Conservation (phyloP, 2,329 filamentous ascomycete species). For the Hymenoscyphus scutula region DNA sequence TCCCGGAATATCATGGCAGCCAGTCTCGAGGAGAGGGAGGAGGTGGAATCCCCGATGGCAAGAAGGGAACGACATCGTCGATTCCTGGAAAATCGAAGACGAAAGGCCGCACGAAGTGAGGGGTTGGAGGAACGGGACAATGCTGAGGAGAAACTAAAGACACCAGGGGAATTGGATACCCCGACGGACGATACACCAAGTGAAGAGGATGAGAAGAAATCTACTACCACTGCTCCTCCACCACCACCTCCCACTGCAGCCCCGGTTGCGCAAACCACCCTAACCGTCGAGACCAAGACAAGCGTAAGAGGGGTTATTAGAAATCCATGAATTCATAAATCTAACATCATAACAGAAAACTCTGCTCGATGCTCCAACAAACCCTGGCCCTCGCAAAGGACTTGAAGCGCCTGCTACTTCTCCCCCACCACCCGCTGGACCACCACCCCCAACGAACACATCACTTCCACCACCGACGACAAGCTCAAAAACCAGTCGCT, state of each 20-base stretch:
- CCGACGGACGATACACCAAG: not conserved
- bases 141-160: not conserved
- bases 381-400: not conserved
- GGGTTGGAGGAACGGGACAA: not conserved
- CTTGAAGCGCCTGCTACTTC: not conserved
- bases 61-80: constrained; percentile 1
- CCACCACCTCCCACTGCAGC: not conserved
- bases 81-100: constrained; percentile 1
- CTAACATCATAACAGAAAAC: not conserved
- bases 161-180: not conserved
- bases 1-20: not conserved
- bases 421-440: not conserved
- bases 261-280: not conserved
- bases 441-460: not conserved
- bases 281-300: not conserved
- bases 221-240: not conserved
- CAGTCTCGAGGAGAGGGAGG: not conserved
- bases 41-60: not conserved
- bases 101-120: not conserved
- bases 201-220: not conserved
- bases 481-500: not conserved
- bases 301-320: not conserved
- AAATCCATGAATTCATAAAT: not conserved
- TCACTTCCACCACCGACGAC: not conserved
- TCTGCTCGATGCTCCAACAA: not conserved